Conservation (phyloP, 352 stramenopile genomes). For the Globisporangium middletonii region DNA sequence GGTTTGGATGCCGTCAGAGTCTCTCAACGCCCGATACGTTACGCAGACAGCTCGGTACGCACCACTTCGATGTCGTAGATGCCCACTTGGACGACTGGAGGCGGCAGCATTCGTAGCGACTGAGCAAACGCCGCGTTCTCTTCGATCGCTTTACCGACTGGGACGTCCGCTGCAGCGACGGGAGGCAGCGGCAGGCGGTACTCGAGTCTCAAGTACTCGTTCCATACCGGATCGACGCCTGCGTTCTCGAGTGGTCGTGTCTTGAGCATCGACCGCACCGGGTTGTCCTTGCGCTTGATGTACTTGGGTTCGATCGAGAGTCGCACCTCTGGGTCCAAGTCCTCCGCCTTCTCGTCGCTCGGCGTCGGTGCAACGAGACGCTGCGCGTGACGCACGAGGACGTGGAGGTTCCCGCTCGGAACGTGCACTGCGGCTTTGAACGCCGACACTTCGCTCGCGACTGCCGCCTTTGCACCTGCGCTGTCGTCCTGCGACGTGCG, state of each 20-base stretch:
- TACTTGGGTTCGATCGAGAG: slow-evolving; percentile 42
- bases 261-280: slow-evolving; percentile 40
- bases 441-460: neutral
- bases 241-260: slow-evolving; percentile 41
- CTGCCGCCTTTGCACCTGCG: neutral
- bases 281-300: slow-evolving; percentile 45
- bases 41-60: slow-evolving; percentile 9
- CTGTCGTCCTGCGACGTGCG: slow-evolving; percentile 10
- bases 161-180: neutral
- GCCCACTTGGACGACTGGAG: slow-evolving; percentile 33
- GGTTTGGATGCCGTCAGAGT: no score
- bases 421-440: slow-evolving; percentile 12
- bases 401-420: slow-evolving; percentile 32
- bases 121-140: neutral
- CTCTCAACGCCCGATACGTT: neutral
- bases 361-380: slow-evolving; percentile 26
- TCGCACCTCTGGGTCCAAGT: slow-evolving; percentile 48
- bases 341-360: slow-evolving; percentile 18
- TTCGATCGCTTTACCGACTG: slow-evolving; percentile 8
- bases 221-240: slow-evolving; percentile 31
- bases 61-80: slow-evolving; percentile 54
- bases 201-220: slow-evolving; percentile 45
- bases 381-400: slow-evolving; percentile 32
- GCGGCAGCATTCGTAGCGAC: slow-evolving; percentile 13
- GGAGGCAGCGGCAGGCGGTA: slow-evolving; percentile 22